These are phyloP conservation scores for Cyberlindnera bimundalis DNA, from an alignment of 805 yeast genomes.

Conservation along the genomic window DNA sequence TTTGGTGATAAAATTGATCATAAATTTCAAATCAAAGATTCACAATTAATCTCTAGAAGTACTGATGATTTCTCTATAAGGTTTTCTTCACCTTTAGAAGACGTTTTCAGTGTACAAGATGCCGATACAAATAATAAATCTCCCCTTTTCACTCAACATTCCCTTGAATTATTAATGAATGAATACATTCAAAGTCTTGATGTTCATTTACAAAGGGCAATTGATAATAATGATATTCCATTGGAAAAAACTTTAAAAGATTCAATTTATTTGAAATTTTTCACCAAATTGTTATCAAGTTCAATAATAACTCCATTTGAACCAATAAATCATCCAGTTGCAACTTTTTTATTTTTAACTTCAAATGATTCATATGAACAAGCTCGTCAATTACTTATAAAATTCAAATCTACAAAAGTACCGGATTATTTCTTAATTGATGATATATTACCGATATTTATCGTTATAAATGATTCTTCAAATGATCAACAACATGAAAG, in stretches of 20 bases:
- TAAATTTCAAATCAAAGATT: constrained; percentile 46
- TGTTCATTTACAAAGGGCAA: constrained; percentile 12
- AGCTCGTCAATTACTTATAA: constrained; percentile 56
- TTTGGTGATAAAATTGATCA: constrained; percentile 54
- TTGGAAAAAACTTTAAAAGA: constrained; percentile 35
- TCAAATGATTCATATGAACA: constrained; percentile 47
- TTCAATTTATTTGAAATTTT: constrained; percentile 53
- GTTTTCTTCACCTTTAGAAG: constrained; percentile 41
- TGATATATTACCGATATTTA: constrained; percentile 52
- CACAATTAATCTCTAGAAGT: constrained; percentile 45
- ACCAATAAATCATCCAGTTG: constrained; percentile 81
- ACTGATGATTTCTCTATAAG: constrained; percentile 56
- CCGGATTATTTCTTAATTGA: constrained; percentile 67
- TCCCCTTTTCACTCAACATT: constrained; percentile 33
- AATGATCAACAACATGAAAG: constrained; percentile 42
- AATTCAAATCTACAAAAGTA: constrained; percentile 43
- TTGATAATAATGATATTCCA: constrained; percentile 18
- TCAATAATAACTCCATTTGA: constrained; percentile 71
- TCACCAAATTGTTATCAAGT: constrained; percentile 57
- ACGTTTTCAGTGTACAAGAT: constrained; percentile 30
- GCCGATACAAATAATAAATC: constrained; percentile 24
- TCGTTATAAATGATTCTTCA: constrained; percentile 47
- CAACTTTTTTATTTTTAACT: constrained; percentile 66
- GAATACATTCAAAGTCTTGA: constrained; percentile 31
- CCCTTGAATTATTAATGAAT: constrained; percentile 35